These are phyloP conservation scores for Skeletonema grethae DNA, from an alignment of 108 stramenopile genomes.

Conservation along the genomic window DNA sequence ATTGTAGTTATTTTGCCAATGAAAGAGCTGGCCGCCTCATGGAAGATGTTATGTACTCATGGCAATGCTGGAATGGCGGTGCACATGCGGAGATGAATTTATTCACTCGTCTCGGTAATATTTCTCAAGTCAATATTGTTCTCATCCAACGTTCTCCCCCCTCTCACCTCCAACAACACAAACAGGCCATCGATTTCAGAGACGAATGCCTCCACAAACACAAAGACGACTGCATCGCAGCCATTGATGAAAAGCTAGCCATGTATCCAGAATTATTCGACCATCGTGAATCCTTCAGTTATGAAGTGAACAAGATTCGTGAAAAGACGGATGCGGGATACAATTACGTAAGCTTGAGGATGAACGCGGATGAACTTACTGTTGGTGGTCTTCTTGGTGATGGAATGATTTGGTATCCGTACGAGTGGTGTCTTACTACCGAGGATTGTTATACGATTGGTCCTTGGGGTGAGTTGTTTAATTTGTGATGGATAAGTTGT, in stretches of 20 bases:
- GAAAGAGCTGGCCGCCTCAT: no score
- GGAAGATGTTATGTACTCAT: not conserved
- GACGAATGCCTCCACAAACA: not conserved
- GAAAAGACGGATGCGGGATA: not conserved
- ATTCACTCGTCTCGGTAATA: no score
- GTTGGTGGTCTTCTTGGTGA: not conserved
- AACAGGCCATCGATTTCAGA: not conserved
- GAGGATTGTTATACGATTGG: not conserved
- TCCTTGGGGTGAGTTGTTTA: not conserved
- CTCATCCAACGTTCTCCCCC: not conserved
- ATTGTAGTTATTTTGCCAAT: not conserved
- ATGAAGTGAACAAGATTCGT: not conserved
- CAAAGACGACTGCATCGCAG: not conserved
- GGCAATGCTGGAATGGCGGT: not conserved
- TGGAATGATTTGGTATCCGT: constrained; percentile 2
- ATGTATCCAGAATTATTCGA: not conserved
- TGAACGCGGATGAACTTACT: not conserved
- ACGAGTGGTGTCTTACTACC: not conserved
- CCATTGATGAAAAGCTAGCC: not conserved
- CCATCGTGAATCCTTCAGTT: not conserved
- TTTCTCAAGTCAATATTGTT: not conserved
- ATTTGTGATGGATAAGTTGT: no score
- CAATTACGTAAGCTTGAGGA: not conserved
- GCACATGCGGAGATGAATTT: not conserved
- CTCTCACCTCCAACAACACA: not conserved